Evolutionary conservation across 306 rosid genomes (phyloP), one percentile per base, ranked within the genome.

Genomic region (Trifolium dubium): DNA sequence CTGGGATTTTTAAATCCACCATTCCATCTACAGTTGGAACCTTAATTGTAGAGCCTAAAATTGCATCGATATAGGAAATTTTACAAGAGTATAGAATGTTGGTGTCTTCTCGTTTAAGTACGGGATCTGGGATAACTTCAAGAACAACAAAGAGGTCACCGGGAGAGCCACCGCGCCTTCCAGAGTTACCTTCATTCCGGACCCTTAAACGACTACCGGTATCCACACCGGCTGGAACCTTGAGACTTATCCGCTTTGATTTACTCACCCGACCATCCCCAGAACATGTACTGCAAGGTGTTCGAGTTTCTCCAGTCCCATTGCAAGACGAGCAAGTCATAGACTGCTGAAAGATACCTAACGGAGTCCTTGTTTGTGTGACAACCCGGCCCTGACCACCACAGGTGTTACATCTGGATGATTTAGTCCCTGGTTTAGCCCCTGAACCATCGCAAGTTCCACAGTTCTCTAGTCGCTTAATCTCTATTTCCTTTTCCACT

Each of bases 361-460:
- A 73, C 1, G 99, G 99, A 6, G 99, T 94, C 79, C 99, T 86
- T 2, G 99, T 96, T 5, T 96, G 89, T 2, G 90, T 76, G 74
- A 94, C 90, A 40, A 94, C 99, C 74, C 91, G 95, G 32, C 99
- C 99, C 82, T 94, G 99, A 63, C 99, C 99, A 18, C 98, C 96
- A 80, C 99, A 94, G 29, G 99, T 87, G 76, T 87, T 81, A 67
- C 99, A 94, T 77, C 64, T 84, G 59, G 96, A 79, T 58, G 99
- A 89, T 43, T 84, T 81, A 43, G 99, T 92, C 64, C 99, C 99
- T 2, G 99, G 96, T 82, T 94, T 94, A 31, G 98, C 96, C 47
- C 99, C 99, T 0, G 98, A 88, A 54, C 99, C 99, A 9, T 87
- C 87, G 84, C 99, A 94, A 34, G 99, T 86, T 58, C 96, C 93